These are phyloP conservation scores for Thozetella sp. DNA, from an alignment of 495 filamentous ascomycete species.

Conservation along the genomic window DNA sequence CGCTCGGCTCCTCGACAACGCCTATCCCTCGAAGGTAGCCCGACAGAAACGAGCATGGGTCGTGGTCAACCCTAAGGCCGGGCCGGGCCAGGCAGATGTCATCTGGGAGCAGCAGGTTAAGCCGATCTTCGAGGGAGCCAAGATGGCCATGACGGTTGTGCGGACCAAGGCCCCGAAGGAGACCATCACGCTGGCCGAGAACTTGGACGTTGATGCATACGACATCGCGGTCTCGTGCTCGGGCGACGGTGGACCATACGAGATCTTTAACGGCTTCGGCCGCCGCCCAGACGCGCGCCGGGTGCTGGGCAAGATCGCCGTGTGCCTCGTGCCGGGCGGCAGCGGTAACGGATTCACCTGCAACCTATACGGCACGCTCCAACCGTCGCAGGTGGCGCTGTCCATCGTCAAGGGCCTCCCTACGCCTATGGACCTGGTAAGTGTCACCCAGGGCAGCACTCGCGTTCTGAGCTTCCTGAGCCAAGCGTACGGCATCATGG, in stretches of 20 bases:
- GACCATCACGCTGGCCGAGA: conserved; percentile 75
- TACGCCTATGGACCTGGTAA: conserved; percentile 82
- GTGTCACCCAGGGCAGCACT: conserved; percentile 76
- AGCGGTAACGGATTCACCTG: conserved; percentile 93
- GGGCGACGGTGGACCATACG: conserved; percentile 88
- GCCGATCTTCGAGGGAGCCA: conserved; percentile 82
- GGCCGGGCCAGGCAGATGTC: conserved; percentile 74
- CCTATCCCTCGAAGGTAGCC: conserved; percentile 70
- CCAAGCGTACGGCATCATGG: conserved; percentile 87
- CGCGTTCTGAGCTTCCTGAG: conserved; percentile 86
- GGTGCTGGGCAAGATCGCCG: conserved; percentile 77
- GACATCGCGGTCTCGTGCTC: conserved; percentile 90
- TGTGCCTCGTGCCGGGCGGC: conserved; percentile 89
- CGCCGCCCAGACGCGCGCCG: conserved; percentile 72
- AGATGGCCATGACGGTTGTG: conserved; percentile 75
- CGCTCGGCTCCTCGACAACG: conserved; percentile 59
- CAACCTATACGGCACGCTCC: conserved; percentile 83
- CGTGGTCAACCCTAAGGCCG: conserved; percentile 88
- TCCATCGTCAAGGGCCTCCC: conserved; percentile 82
- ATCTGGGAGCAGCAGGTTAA: conserved; percentile 76
- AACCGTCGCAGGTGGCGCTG: conserved; percentile 74
- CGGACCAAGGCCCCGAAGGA: conserved; percentile 74
- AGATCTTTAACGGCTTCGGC: conserved; percentile 92
- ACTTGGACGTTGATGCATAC: conserved; percentile 76
- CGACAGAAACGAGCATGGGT: conserved; percentile 79